These are phyloP conservation scores for Magnaporthiopsis rhizophila DNA, from an alignment of 2,329 filamentous ascomycete genomes.

Conservation along the genomic window DNA sequence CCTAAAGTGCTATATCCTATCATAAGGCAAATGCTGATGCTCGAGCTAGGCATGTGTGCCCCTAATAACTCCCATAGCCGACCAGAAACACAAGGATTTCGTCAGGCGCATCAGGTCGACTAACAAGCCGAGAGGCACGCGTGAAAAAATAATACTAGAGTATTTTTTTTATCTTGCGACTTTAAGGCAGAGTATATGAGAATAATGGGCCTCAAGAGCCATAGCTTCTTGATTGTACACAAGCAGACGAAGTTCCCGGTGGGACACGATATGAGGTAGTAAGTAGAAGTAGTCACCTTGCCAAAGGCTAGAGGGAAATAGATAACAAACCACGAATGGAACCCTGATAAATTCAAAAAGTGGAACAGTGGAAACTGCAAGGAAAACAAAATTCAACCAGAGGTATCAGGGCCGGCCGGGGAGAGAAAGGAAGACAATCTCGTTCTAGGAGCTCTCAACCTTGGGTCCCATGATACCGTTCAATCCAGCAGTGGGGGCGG, in stretches of 20 bases:
- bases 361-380: not conserved
- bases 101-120: too few relatives aligned
- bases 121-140: not conserved
- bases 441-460: slow-evolving; percentile 28
- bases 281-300: not conserved
- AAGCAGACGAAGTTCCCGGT: not conserved
- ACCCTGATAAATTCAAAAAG: not conserved
- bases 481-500: slow-evolving; percentile 37
- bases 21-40: too few relatives aligned
- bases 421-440: not conserved
- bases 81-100: not conserved
- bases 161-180: not conserved
- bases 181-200: not conserved
- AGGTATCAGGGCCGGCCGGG: not conserved
- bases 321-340: not conserved
- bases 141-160: not conserved
- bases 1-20: too few relatives aligned
- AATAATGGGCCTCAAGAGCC: not conserved
- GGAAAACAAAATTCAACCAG: not conserved
- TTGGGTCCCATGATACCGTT: slow-evolving; percentile 41
- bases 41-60: too few relatives aligned
- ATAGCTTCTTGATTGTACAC: not conserved
- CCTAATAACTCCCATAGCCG: not conserved
- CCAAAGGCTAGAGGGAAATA: not conserved
- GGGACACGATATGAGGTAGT: not conserved